Percentiles rank a stretch among this genome's conserved stretches.
Conservation (phyloP, 2,329 filamentous ascomycete genomes). For the Diaporthe batatas region DNA sequence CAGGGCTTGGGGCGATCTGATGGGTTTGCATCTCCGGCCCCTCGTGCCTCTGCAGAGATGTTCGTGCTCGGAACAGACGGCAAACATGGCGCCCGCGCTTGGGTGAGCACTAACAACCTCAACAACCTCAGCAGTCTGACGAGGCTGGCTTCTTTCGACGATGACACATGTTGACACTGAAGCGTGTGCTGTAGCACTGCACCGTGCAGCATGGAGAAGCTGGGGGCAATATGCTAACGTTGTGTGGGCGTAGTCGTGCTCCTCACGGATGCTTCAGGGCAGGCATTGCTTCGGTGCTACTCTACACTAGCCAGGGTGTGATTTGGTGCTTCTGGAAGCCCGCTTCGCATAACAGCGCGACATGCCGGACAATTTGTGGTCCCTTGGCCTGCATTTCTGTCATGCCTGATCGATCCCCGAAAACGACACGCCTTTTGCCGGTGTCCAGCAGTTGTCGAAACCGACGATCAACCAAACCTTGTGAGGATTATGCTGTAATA, state of each 20-base stretch:
- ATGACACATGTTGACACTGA: not conserved
- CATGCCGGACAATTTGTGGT: constrained; percentile 8
- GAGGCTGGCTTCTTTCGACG: constrained; percentile 28
- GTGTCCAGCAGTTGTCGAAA: not conserved
- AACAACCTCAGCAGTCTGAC: constrained; percentile 15
- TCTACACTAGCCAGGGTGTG: not conserved
- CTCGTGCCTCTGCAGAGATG: not conserved
- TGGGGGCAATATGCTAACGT: not conserved
- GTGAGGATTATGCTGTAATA: not conserved
- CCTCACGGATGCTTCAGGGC: not conserved
- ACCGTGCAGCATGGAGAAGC: not conserved
- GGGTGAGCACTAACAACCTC: not conserved
- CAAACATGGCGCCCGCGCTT: not conserved
- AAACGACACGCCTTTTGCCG: not conserved
- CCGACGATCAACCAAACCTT: constrained; percentile 23
- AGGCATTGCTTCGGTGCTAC: not conserved
- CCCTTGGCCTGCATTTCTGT: not conserved
- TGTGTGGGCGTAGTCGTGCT: not conserved
- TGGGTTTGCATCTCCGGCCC: not conserved
- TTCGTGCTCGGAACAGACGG: constrained; percentile 14
- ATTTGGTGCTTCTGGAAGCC: constrained; percentile 37
- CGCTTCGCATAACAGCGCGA: constrained; percentile 22
- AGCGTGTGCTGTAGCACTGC: not conserved
- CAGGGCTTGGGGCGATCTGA: constrained; percentile 13
- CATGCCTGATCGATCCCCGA: not conserved